A percentile compares a stretch with the other conserved stretches of the same genome.
phyloP scores from a whole-genome alignment of 495 filamentous ascomycete species.

The Tuber brumale region DNA sequence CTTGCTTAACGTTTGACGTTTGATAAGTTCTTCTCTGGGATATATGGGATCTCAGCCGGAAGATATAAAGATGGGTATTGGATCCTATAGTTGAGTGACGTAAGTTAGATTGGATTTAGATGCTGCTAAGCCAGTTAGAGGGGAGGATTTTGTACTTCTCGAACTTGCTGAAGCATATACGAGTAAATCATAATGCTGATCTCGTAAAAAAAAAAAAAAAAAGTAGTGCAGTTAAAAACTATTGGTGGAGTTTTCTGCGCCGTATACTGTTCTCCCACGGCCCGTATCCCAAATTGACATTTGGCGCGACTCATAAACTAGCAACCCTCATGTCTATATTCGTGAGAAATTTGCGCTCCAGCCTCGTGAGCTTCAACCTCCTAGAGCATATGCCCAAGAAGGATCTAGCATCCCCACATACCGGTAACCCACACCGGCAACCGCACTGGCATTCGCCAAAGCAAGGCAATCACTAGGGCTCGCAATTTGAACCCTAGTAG shows the following conservation, averaged over 20 bases:
- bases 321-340: not conserved
- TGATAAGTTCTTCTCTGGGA: not conserved
- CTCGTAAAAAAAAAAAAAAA: not conserved
- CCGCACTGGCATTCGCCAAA: not conserved
- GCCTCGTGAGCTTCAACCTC: not conserved
- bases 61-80: not conserved
- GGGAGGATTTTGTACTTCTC: not conserved
- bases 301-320: not conserved
- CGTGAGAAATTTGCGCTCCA: not conserved
- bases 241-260: not conserved
- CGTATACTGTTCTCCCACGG: too few relatives aligned
- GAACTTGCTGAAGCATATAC: not conserved
- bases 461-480: not conserved
- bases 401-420: not conserved
- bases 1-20: not conserved
- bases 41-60: not conserved
- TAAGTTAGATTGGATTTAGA: not conserved
- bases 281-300: not conserved
- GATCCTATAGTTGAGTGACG: not conserved
- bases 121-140: not conserved
- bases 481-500: not conserved
- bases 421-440: not conserved
- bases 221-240: not conserved
- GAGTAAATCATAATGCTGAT: not conserved
- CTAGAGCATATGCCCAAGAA: not conserved